Evolutionary conservation across 1,284 basidiomycete species (phyloP).

Genomic region (Fomes fomentarius): DNA sequence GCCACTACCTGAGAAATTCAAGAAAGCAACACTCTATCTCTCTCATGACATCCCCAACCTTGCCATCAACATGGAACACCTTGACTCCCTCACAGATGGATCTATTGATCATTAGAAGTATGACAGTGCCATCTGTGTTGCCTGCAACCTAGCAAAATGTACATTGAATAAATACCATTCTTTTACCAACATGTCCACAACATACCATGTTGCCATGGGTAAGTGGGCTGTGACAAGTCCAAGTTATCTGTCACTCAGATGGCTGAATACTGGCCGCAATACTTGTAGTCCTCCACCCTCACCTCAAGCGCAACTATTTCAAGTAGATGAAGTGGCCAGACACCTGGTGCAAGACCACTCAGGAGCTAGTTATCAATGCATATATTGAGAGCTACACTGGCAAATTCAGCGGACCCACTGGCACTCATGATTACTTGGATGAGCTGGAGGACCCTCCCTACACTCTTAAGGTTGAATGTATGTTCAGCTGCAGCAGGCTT

Average conservation of each 20-base stretch:
- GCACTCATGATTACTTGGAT: background rate
- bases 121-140: conserved; percentile 7
- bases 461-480: conserved; percentile 1
- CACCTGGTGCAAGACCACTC: background rate
- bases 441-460: too few relatives aligned
- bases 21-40: conserved; percentile 32
- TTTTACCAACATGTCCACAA: background rate
- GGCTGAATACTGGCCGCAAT: too few relatives aligned
- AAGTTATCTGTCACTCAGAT: too few relatives aligned
- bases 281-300: background rate
- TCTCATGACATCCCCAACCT: conserved; percentile 28
- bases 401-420: background rate
- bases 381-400: background rate
- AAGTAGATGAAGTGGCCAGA: background rate
- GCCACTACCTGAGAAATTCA: conserved; percentile 24
- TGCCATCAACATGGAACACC: conserved; percentile 29
- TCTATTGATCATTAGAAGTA: background rate
- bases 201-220: background rate
- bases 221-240: background rate
- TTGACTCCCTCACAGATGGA: conserved; percentile 26
- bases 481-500: conserved; percentile 31
- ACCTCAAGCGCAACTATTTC: background rate
- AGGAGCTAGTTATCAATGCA: background rate
- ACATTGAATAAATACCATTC: background rate
- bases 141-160: background rate